A percentile compares a stretch with the other conserved stretches of the same genome.
Conservation (phyloP, 2,329 filamentous ascomycete genomes). For the Fusarium mundagurra region DNA sequence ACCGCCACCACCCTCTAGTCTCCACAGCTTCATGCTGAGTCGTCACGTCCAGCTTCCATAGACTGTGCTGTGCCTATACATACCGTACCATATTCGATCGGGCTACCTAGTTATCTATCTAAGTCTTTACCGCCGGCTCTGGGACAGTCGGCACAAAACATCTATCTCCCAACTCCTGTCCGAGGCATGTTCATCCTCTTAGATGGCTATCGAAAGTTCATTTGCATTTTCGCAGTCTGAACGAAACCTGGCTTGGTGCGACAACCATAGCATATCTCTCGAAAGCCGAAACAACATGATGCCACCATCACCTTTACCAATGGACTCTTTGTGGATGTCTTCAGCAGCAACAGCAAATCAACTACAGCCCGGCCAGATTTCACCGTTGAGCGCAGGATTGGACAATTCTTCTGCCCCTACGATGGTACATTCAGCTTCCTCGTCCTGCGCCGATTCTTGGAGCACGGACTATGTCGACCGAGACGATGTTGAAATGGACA, state of each 20-base stretch:
- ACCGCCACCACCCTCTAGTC: conserved; percentile 39
- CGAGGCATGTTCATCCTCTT: conserved; percentile 25
- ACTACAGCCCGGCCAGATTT: conserved; percentile 59
- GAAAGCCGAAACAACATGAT: conserved; percentile 46
- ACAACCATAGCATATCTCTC: conserved; percentile 56
- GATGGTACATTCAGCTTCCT: conserved; percentile 57
- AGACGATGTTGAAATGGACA: conserved; percentile 53
- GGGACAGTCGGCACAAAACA: conserved; percentile 6
- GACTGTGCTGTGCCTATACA: conserved; percentile 8
- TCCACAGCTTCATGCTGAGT: conserved; percentile 42
- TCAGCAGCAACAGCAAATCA: conserved; percentile 40
- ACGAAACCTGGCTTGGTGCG: conserved; percentile 57
- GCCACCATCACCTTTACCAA: conserved; percentile 48
- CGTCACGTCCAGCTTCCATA: conserved; percentile 32
- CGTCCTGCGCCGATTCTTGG: conserved; percentile 59
- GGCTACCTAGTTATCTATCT: conserved; percentile 22
- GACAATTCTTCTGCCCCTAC: conserved; percentile 55
- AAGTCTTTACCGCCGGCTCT: conserved; percentile 23
- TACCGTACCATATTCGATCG: conserved; percentile 26
- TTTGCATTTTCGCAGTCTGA: conserved; percentile 54
- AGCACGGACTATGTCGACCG: conserved; percentile 53
- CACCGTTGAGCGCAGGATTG: conserved; percentile 62
- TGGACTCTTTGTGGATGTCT: conserved; percentile 45
- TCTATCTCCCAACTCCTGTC: conserved; percentile 8
- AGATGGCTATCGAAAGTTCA: conserved; percentile 59